A percentile compares a stretch with the other conserved stretches of the same genome.
Evolutionary conservation across 2,329 filamentous ascomycete species (phyloP).

Genomic region (Ophiostoma sp.): DNA sequence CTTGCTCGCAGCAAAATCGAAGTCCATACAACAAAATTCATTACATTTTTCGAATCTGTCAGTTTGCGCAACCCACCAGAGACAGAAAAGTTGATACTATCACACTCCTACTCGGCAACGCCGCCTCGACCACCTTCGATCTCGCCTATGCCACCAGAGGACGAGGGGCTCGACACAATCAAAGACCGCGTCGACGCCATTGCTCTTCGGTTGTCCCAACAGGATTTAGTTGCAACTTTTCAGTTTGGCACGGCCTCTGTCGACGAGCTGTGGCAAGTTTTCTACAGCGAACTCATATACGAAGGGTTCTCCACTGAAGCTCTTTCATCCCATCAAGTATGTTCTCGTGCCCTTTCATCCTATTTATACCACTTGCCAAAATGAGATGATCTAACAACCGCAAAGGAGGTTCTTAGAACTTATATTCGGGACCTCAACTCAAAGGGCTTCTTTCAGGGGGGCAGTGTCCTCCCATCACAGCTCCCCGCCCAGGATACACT

Average conservation of each 20-base stretch:
- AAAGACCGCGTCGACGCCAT: slow-evolving; percentile 62
- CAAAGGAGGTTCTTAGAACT: slow-evolving; percentile 58
- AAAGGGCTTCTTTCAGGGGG: slow-evolving; percentile 45
- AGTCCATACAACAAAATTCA: slow-evolving; percentile 54
- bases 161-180: slow-evolving; percentile 52
- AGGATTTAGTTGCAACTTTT: slow-evolving; percentile 33
- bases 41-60: slow-evolving; percentile 43
- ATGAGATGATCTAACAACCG: neutral
- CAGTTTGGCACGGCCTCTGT: slow-evolving; percentile 35
- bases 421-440: slow-evolving; percentile 63
- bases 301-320: slow-evolving; percentile 60
- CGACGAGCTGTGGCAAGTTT: slow-evolving; percentile 58
- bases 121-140: slow-evolving; percentile 22
- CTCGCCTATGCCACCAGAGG: slow-evolving; percentile 37
- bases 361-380: neutral
- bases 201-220: slow-evolving; percentile 52
- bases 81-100: neutral
- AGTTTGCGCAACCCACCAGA: slow-evolving; percentile 44
- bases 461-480: slow-evolving; percentile 46
- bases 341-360: neutral
- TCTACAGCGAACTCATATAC: slow-evolving; percentile 57
- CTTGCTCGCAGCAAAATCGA: slow-evolving; percentile 50
- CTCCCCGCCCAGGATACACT: slow-evolving; percentile 36
- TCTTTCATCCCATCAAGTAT: slow-evolving; percentile 58
- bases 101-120: slow-evolving; percentile 28